Evolutionary conservation across 2,329 filamentous ascomycete genomes (phyloP), one percentile per base, ranked within the genome.

Genomic region (Rhynchosporium graminicola): DNA sequence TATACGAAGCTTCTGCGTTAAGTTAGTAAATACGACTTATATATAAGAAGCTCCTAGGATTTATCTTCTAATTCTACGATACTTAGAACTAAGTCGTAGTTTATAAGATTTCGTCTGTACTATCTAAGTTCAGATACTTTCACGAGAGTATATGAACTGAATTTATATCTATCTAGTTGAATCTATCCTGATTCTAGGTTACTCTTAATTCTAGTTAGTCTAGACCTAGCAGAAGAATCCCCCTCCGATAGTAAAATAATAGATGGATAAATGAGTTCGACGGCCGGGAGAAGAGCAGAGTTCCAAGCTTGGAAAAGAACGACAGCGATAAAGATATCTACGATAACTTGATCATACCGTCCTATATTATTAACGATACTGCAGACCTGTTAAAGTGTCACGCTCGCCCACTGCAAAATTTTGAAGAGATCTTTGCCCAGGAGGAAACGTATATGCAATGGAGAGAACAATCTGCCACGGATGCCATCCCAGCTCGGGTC

Each of bases 131-230:
- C 3, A 57, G 51, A 63, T 45, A 60, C 43, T 31, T 38, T 54
- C 28, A 60, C 52, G 40, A 60, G 45, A 47, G 57, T 60, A 40
- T 63, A 63, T 57, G 15, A 60, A 51, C 33, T 46, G 46, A 55
- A 57, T 36, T 60, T 28, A n/a, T 58, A 62, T 59, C 40, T 29
- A 58, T 47, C 20, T 20, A 58, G 29, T 54, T 55, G 20, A 54
- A 58, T 47, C 36, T 31, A 31, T 15, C 55, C 40, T 6, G 10
- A 52, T 54, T 62, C 47, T 40, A 3, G 20, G 13, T 60, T 33
- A 56, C 7, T 56, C 33, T 38, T 15, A 12, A 55, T 60, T 12
- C 40, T 9, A 55, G 50, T n/a, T 29, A 38, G 42, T 28, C 42
- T n/a, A 43, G 36, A 20, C 50, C 9, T 42, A 38, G 45, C 33